Percentiles rank a stretch among this genome's conserved stretches.
Conservation (phyloP, 257 asterid species). For the Euphrasia confusa region DNA sequence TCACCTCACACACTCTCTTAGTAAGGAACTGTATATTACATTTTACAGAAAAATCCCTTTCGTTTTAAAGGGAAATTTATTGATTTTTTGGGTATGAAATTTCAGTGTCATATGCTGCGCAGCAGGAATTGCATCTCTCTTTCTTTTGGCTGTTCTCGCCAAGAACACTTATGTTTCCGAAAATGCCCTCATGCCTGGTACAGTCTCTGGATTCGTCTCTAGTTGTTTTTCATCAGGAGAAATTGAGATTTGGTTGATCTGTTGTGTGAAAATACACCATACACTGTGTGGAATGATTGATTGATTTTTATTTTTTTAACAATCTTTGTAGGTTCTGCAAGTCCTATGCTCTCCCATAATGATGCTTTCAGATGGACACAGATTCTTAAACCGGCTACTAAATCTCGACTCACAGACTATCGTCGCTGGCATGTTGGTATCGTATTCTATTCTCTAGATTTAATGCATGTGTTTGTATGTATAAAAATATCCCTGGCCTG, state of each 20-base stretch:
- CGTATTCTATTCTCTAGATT: constrained; percentile 38
- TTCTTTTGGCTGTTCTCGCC: constrained; percentile 82
- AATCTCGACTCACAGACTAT: constrained; percentile 38
- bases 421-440: constrained; percentile 69
- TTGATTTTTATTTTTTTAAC: constrained; percentile 18
- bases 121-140: constrained; percentile 72
- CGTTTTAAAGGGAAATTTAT: neutral
- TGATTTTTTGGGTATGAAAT: constrained; percentile 22
- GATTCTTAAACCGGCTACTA: constrained; percentile 52
- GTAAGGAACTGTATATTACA: constrained; percentile 45
- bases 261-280: neutral
- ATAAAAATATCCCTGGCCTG: neutral
- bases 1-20: constrained; percentile 58
- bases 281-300: constrained; percentile 3
- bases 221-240: neutral
- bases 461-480: constrained; percentile 9
- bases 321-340: constrained; percentile 72
- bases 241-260: neutral
- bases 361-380: constrained; percentile 70
- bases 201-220: neutral
- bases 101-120: constrained; percentile 67
- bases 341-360: constrained; percentile 71
- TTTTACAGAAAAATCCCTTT: neutral
- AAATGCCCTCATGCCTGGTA: constrained; percentile 97
- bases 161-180: constrained; percentile 87